phyloP scores from a whole-genome alignment of 306 rosid species.

The Trichosanthes truncata region DNA sequence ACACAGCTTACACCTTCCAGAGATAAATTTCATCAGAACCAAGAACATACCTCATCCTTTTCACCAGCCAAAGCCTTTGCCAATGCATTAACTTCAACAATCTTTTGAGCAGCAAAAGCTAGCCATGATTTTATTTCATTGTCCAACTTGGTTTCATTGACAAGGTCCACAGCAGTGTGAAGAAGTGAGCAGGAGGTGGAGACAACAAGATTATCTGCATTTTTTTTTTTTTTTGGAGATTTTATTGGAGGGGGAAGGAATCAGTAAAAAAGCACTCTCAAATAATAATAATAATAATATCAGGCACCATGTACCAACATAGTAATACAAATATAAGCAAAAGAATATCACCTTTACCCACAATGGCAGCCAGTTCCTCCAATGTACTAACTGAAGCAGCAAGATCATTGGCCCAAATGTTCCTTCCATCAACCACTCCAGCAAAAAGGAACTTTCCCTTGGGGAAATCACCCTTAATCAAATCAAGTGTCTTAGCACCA shows the following conservation, averaged over 20 bases:
- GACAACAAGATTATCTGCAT: conserved; percentile 56
- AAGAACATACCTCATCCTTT: conserved; percentile 38
- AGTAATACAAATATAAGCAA: neutral
- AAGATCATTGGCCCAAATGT: conserved; percentile 76
- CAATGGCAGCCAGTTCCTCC: conserved; percentile 42
- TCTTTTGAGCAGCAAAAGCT: conserved; percentile 80
- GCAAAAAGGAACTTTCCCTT: conserved; percentile 66
- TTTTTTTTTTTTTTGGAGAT: too few relatives aligned
- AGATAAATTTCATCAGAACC: neutral
- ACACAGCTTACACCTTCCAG: neutral
- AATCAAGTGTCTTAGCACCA: conserved; percentile 60
- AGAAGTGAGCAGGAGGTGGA: conserved; percentile 89
- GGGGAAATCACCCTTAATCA: conserved; percentile 66
- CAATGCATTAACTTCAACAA: conserved; percentile 70
- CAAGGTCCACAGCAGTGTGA: conserved; percentile 86
- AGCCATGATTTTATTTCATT: conserved; percentile 76
- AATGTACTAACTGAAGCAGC: conserved; percentile 43
- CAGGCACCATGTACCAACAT: neutral
- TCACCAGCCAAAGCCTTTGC: conserved; percentile 62
- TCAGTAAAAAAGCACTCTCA: neutral
- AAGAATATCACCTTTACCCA: conserved; percentile 46
- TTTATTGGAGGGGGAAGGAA: neutral
- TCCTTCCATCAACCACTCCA: conserved; percentile 86
- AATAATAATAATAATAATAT: neutral
- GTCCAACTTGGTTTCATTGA: conserved; percentile 65